Evolutionary conservation across 2,329 filamentous ascomycete genomes (phyloP), one percentile per base, ranked within the genome.

Genomic region (Sporothrix sp.): DNA sequence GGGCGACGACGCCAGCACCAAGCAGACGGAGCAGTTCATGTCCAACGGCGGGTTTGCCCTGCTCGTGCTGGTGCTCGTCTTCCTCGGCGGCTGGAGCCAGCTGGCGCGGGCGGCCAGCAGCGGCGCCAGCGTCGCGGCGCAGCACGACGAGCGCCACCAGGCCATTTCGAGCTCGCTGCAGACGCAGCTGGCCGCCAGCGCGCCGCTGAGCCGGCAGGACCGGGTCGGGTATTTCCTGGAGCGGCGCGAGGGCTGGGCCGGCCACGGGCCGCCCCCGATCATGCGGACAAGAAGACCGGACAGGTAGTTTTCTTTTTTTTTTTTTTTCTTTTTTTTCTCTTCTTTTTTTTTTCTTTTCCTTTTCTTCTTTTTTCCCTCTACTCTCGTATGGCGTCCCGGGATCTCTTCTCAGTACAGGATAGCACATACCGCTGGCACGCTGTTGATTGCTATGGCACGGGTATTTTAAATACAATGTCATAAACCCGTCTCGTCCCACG

Each of bases 1-100:
- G 61, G 32, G 27, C 7, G 23, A 36, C 39, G 20, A 18, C 18
- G 9, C 42, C 14, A 64, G 64, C 56, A 10, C 43, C 2, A 69
- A 67, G 56, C 77, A 79, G 58, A 68, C 74, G 56, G 76, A 76
- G 0, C 59, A 82, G 48, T 85, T 81, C 66, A 81, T 91, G 68
- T 86, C 84, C 52, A 95, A 95, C 61, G 79, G 81, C 37, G 75
- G 81, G 11, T 97, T 97, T 62, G 78, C 84, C 7, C 71, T 78
- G 6, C 66, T 95, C n/a, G 69, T 97, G 3, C 69, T 87, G 27
- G 66, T 82, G 3, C 72, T 89, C 32, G 78, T 85, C 11, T 68
- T 85, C 10, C 66, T 90, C 10, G 88, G 83, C 1, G 81, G 81
- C 16, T 75, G 87, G 54, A 75, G 81, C 10, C 88, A 95, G 65